Evolutionary conservation across 192 early-diverging fungal species (phyloP).

Genomic region (Phycomyces blakesleeanus): DNA sequence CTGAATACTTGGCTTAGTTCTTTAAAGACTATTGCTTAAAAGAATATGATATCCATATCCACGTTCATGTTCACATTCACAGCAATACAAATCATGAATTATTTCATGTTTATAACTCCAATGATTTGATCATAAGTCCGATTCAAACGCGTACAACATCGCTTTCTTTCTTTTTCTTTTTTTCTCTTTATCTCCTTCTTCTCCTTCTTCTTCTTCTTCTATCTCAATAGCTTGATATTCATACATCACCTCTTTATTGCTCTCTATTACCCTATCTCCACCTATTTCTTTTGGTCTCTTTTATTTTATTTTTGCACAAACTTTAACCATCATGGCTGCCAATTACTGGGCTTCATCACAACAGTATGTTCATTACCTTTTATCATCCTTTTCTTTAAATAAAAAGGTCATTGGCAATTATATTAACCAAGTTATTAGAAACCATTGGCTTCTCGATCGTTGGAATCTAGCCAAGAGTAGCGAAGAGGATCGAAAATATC

Average conservation of each 20-base stretch:
- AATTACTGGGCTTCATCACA: conserved; percentile 75
- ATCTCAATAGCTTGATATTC: no score
- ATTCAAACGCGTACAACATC: not conserved
- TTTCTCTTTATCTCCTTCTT: not conserved
- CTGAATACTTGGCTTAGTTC: no score
- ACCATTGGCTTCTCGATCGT: conserved; percentile 61
- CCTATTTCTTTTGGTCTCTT: not conserved
- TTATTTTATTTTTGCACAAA: not conserved
- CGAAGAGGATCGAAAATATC: conserved; percentile 51
- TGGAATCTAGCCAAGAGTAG: conserved; percentile 45
- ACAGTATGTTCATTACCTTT: conserved; percentile 37
- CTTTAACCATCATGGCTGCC: conserved; percentile 52
- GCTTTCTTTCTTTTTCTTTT: not conserved
- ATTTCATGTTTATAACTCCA: no score
- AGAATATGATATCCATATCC: no score
- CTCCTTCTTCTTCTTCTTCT: not conserved
- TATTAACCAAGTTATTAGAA: conserved; percentile 28
- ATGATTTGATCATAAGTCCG: no score
- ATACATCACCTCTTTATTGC: not conserved
- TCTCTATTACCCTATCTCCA: conserved; percentile 2
- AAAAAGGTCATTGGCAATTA: not conserved
- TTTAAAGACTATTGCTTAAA: no score
- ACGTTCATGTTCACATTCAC: no score
- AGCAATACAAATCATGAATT: no score
- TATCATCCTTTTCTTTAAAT: not conserved